Evolutionary conservation across 352 stramenopile species (phyloP).

Genomic region (Chrysophaeum taylorii): DNA sequence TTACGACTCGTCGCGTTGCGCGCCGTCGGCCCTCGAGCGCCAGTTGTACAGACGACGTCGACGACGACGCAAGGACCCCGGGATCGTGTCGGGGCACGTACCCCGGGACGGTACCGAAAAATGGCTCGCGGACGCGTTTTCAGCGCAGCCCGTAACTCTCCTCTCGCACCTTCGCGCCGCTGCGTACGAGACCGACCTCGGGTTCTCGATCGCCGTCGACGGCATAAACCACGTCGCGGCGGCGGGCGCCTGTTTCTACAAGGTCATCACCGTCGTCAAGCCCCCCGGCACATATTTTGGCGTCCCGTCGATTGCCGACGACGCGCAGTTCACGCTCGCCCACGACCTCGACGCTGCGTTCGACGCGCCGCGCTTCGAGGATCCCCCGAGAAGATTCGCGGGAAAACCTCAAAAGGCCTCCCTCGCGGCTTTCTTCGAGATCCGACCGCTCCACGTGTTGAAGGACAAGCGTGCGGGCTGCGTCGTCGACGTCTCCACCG

Average conservation of each 20-base stretch:
- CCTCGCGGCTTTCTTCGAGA: not conserved
- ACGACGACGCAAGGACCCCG: not conserved
- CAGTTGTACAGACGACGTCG: not conserved
- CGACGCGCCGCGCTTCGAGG: not conserved
- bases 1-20: not conserved
- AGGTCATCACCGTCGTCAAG: constrained; percentile 10
- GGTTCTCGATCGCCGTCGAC: constrained; percentile 10
- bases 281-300: not conserved
- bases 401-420: not conserved
- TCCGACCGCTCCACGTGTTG: not conserved
- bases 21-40: not conserved
- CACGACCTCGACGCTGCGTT: not conserved
- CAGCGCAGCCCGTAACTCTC: not conserved
- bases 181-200: not conserved
- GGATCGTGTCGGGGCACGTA: not conserved
- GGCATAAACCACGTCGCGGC: not conserved
- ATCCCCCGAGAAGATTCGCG: not conserved
- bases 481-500: not conserved
- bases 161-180: not conserved
- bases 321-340: constrained; percentile 1
- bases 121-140: not conserved
- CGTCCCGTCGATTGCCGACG: not conserved
- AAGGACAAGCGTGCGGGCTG: not conserved
- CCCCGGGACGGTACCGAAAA: not conserved
- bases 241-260: no score